Base-by-base conservation (phyloP, 2,329 filamentous ascomycete species). In the Diplodia seriata region DNA sequence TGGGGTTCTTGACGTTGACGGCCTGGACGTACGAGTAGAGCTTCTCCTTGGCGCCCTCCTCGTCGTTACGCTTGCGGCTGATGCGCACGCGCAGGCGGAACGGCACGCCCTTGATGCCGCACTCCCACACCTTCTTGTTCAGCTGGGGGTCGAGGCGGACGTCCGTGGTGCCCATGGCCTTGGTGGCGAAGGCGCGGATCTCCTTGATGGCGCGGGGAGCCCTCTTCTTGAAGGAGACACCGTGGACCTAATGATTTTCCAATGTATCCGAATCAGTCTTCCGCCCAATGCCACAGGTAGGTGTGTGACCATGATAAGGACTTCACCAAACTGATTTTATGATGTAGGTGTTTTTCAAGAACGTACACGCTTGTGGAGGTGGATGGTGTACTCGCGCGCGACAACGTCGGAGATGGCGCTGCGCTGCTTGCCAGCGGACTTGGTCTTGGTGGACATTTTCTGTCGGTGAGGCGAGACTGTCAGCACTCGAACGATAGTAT, bases 51-150 rank as follows among this genome's bases (percentile, higher is more conserved):
- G 96, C 95, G 79, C 92, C 93, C 87, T 99, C 95, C 89, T 98
- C 95, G 84, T 99, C 95, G 87, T 99, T 99, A 90, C 95, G 93
- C 90, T 97, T 96, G 85, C 95, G 93, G 81, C 93, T 97, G 86
- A 99, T 97, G 86, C 96, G 93, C 81, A 99, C 90, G 80, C 95
- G 94, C 78, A 99, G 88, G 85, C 96, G 91, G 91, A 91, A 98
- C 76, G 94, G 93, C 76, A 97, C 94, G 80, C 95, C 96, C 92
- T 98, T 99, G 88, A 99, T 90, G 84, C 95, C 95, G 81, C 91
- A 87, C 86, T 99, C 95, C 95, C 95, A 99, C 83, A 99, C 94
- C 90, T 99, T 98, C 92, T 99, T 99, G 91, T 99, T 99, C 81
- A 99, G 87, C 86, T 95, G 91, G 80, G 95, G 95, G 89, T 99